Base-by-base conservation (phyloP, 306 rosid species). In the Cucurbita argyrosperma region DNA sequence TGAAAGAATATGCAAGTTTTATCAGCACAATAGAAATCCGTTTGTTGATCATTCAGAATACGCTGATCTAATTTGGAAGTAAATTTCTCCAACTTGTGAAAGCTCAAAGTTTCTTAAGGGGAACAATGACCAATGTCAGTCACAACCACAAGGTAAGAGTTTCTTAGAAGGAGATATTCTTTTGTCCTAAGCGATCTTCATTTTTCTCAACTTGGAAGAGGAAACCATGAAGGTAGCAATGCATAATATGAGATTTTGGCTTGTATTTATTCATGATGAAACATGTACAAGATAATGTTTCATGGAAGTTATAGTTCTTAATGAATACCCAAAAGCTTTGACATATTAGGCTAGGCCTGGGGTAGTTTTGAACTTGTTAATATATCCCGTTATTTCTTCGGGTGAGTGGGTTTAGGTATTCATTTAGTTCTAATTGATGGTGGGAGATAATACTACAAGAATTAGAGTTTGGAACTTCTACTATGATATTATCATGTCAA, bases 21-120 rank as follows among this genome's bases (percentile, higher is more conserved):
- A 87, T 82, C 92, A 90, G 79, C 90, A 88, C 64, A 90, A 90
- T 77, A 81, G 90, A 61, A 87, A 87, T 80, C 92, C 92, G 38
- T 90, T 87, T 84, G 86, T 90, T 43, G 96, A 87, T 76, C 84
- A 90, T 79, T 90, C 89, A 0, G 90, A 83, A 65, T 87, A 82
- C 72, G 96, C 85, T 56, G 72, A 76, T 77, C 83, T 79, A 56
- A 80, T 90, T 74, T 85, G 96, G 92, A 73, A 84, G 49, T 50
- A 37, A 53, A 16, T 51, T 37, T 70, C 76, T 53, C 49, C 49
- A 37, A 16, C 47, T 71, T 35, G 13, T 67, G 19, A 51, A 53
- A 53, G 62, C 49, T 71, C 42, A 12, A 53, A 71, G 62, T 50
- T 53, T 4, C 61, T 13, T 3, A 23, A 47, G 42, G 46, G 43